A percentile compares a stretch with the other conserved stretches of the same genome.
phyloP scores from a whole-genome alignment of 2,329 filamentous ascomycete species.

The Tricladium varicosporioides region DNA sequence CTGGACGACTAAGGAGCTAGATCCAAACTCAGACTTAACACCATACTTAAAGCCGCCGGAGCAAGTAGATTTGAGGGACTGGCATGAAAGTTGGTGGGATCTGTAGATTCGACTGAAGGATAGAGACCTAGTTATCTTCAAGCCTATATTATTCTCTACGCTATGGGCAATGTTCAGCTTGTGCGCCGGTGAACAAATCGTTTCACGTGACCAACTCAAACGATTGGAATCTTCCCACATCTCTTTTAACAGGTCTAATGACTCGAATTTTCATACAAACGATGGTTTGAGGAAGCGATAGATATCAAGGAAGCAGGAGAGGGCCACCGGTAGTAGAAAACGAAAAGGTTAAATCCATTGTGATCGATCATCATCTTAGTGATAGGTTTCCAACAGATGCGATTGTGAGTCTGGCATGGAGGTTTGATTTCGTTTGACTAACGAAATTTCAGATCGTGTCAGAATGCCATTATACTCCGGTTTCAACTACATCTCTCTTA shows the following conservation, averaged over 20 bases:
- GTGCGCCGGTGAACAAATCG: no score
- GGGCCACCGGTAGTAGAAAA: conserved; percentile 51
- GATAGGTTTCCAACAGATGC: conserved; percentile 53
- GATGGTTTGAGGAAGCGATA: no score
- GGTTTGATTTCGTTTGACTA: conserved; percentile 5
- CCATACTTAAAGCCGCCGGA: neutral
- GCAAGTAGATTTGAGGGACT: neutral
- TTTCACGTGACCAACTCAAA: no score
- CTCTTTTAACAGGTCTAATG: no score
- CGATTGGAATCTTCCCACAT: no score
- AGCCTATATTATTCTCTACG: no score
- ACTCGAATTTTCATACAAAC: no score
- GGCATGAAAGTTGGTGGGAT: conserved; percentile 6
- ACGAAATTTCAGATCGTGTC: conserved; percentile 50
- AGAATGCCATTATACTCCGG: conserved; percentile 61
- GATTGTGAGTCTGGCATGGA: conserved; percentile 13
- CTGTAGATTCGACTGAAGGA: neutral
- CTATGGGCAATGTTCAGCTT: no score
- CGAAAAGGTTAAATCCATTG: conserved; percentile 46
- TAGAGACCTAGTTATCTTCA: no score
- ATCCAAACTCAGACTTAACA: conserved; percentile 32
- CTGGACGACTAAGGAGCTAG: conserved; percentile 54
- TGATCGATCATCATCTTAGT: conserved; percentile 64
- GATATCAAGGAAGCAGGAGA: no score
- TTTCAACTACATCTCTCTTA: conserved; percentile 62